Evolutionary conservation across 495 filamentous ascomycete genomes (phyloP).

Genomic region (Penicillium argentinense): DNA sequence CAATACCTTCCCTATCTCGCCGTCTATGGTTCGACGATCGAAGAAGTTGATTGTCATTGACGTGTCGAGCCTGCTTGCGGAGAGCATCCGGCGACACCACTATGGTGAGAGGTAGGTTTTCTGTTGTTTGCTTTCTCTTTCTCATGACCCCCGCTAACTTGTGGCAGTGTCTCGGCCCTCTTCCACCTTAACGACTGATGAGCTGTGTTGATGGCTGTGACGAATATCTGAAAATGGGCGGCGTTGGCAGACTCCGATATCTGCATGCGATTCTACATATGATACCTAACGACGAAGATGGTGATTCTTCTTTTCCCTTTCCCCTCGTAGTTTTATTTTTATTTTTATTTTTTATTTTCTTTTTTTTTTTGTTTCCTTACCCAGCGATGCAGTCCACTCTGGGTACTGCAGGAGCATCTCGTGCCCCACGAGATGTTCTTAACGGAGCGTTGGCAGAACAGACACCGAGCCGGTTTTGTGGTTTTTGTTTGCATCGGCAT

Average conservation of each 20-base stretch:
- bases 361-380: constrained; percentile 10
- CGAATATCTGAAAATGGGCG: constrained; percentile 20
- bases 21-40: constrained; percentile 62
- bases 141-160: neutral
- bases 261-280: constrained; percentile 21
- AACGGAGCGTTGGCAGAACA: constrained; percentile 79
- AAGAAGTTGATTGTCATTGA: constrained; percentile 90
- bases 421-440: constrained; percentile 54
- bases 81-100: constrained; percentile 94
- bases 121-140: constrained; percentile 3
- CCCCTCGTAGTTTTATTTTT: neutral
- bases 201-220: constrained; percentile 20
- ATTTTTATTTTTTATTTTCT: constrained; percentile 4
- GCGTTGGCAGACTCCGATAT: constrained; percentile 26
- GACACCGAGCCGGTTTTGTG: constrained; percentile 24
- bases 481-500: constrained; percentile 13
- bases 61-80: constrained; percentile 79
- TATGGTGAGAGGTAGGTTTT: constrained; percentile 67
- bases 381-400: constrained; percentile 69
- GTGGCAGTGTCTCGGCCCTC: constrained; percentile 74
- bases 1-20: constrained; percentile 88
- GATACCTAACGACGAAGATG: constrained; percentile 29
- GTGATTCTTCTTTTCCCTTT: neutral
- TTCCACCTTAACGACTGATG: constrained; percentile 63
- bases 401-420: constrained; percentile 65